These are phyloP conservation scores for Seminavis robusta DNA, from an alignment of 108 stramenopile species.

Conservation along the genomic window DNA sequence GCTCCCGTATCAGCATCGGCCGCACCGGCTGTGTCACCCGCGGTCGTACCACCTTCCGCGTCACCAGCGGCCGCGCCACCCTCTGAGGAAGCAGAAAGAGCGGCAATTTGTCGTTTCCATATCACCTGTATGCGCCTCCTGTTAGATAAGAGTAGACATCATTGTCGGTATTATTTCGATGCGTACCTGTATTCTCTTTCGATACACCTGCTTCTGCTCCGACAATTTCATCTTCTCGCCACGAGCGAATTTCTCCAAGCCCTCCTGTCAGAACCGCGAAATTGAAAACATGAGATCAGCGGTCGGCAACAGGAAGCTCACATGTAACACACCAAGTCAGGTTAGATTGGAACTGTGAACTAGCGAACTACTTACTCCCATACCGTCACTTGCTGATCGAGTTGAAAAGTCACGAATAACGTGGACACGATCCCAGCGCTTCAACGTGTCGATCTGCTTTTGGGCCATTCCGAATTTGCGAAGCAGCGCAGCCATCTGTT, in stretches of 20 bases:
- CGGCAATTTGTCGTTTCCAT: slow-evolving; percentile 80
- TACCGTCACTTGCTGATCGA: slow-evolving; percentile 85
- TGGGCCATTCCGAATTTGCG: slow-evolving; percentile 83
- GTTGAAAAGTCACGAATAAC: slow-evolving; percentile 87
- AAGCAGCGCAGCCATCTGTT: slow-evolving; percentile 79
- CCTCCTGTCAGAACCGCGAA: too few relatives aligned
- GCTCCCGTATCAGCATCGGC: slow-evolving; percentile 37
- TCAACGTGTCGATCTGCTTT: slow-evolving; percentile 78
- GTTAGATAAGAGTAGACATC: too few relatives aligned
- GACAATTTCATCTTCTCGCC: slow-evolving; percentile 84
- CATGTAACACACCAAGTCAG: too few relatives aligned
- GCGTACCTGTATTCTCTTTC: slow-evolving; percentile 79
- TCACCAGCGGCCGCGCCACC: slow-evolving; percentile 15
- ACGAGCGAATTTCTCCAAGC: slow-evolving; percentile 82
- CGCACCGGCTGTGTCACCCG: slow-evolving; percentile 5
- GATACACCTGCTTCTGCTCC: slow-evolving; percentile 86
- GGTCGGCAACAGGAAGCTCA: too few relatives aligned
- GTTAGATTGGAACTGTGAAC: too few relatives aligned
- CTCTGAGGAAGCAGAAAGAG: slow-evolving; percentile 45
- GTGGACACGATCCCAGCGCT: slow-evolving; percentile 92
- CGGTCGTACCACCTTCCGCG: slow-evolving; percentile 23
- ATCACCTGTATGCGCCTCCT: too few relatives aligned
- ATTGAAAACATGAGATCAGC: too few relatives aligned
- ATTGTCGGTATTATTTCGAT: too few relatives aligned
- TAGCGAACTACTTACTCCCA: too few relatives aligned